These are phyloP conservation scores for Lagenidium sp. DNA, from an alignment of 352 stramenopile species.

Conservation along the genomic window DNA sequence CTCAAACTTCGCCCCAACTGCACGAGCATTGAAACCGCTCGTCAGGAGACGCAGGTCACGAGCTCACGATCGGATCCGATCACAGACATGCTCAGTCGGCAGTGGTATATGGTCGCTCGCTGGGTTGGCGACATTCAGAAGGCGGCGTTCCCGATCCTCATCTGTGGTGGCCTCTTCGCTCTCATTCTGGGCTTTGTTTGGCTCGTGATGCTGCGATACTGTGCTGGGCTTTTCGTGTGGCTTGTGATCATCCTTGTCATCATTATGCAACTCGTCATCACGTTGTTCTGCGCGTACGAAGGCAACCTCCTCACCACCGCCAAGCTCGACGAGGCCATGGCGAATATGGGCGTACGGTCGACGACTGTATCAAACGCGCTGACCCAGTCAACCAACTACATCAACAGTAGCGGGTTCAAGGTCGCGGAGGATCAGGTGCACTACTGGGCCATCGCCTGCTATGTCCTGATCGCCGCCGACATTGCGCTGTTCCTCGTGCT, in stretches of 20 bases:
- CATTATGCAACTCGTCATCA: conserved; percentile 56
- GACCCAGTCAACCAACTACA: conserved; percentile 35
- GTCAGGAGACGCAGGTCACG: conserved; percentile 30
- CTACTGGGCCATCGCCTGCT: conserved; percentile 72
- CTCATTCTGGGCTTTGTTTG: conserved; percentile 64
- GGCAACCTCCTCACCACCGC: conserved; percentile 45
- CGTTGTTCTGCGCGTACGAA: conserved; percentile 71
- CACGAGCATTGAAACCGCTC: conserved; percentile 37
- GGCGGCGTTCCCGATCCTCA: conserved; percentile 61
- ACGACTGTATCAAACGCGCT: conserved; percentile 21
- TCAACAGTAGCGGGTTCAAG: conserved; percentile 39
- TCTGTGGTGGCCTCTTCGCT: conserved; percentile 61
- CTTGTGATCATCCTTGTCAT: conserved; percentile 59
- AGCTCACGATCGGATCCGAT: conserved; percentile 36
- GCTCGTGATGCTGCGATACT: conserved; percentile 68
- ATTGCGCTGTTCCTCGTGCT: conserved; percentile 53
- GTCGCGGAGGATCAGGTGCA: conserved; percentile 35
- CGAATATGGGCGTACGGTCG: conserved; percentile 34
- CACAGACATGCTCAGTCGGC: conserved; percentile 46
- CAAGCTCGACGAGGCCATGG: conserved; percentile 38
- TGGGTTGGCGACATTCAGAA: conserved; percentile 78
- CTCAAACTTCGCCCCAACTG: conserved; percentile 29
- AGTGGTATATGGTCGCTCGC: conserved; percentile 60
- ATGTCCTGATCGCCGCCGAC: conserved; percentile 61
- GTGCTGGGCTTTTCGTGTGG: conserved; percentile 73